These are phyloP conservation scores for Backusella westeae DNA, from an alignment of 192 early-diverging fungal species.

Conservation along the genomic window DNA sequence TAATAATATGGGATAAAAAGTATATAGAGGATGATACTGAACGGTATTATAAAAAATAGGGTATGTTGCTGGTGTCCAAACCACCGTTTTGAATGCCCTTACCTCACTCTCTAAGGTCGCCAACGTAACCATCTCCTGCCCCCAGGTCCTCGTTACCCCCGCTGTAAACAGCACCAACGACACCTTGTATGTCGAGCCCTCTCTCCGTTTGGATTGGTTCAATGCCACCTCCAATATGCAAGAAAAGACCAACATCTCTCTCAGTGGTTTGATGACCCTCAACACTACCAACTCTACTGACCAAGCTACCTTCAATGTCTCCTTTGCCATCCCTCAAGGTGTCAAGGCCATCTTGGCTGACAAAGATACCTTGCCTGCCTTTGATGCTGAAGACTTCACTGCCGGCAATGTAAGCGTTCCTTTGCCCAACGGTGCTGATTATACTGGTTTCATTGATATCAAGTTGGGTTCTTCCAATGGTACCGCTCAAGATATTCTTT, in stretches of 20 bases:
- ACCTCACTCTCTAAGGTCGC: background rate
- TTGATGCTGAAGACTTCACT: background rate
- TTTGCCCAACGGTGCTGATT: background rate
- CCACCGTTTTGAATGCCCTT: background rate
- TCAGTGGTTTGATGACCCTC: conserved; percentile 2
- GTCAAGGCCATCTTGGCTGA: background rate
- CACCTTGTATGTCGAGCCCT: background rate
- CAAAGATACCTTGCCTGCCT: background rate
- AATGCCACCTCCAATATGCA: background rate
- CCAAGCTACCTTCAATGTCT: background rate
- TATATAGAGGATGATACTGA: background rate
- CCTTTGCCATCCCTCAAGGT: background rate
- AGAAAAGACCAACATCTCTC: background rate
- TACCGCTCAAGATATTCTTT: background rate
- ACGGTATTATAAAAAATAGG: background rate
- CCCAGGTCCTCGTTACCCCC: background rate
- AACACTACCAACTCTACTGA: background rate
- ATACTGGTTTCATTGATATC: background rate
- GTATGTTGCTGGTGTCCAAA: background rate
- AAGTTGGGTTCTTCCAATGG: background rate
- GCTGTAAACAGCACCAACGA: background rate
- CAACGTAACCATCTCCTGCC: background rate
- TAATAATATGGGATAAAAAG: background rate
- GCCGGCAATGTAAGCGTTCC: background rate
- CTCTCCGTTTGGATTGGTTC: background rate